A percentile compares a stretch with the other conserved stretches of the same genome.
Conservation (phyloP, 768 basidiomycete species). For the Mycena epipterygia region DNA sequence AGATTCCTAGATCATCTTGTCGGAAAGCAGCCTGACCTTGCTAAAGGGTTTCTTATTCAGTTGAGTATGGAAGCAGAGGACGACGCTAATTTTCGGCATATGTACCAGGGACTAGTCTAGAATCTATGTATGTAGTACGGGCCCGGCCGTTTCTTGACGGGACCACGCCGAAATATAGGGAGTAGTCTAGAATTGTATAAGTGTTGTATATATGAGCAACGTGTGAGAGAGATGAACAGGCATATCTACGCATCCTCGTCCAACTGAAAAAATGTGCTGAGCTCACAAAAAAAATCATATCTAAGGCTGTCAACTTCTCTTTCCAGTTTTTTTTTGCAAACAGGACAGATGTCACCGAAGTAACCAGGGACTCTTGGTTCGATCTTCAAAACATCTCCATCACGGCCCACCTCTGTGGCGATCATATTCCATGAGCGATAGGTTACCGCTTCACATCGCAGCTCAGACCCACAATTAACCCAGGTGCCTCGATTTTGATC, state of each 20-base stretch:
- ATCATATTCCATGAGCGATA: neutral
- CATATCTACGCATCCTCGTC: too few species aligned
- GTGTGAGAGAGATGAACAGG: too few species aligned
- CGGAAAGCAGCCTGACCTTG: conserved; percentile 34
- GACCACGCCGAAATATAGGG: too few species aligned
- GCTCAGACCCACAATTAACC: neutral
- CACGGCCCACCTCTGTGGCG: neutral
- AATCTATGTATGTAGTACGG: too few species aligned
- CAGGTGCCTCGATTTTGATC: neutral
- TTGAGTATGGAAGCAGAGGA: conserved; percentile 36
- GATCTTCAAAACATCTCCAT: conserved; percentile 1
- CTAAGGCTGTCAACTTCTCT: neutral
- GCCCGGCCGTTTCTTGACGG: too few species aligned
- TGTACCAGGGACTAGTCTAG: conserved; percentile 41
- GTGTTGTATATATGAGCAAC: too few species aligned
- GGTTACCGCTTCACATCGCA: neutral
- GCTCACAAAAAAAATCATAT: neutral
- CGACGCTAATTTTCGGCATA: conserved; percentile 46
- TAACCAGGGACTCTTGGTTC: neutral
- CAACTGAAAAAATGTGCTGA: conserved; percentile 1
- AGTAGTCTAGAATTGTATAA: too few species aligned
- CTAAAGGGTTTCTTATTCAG: conserved; percentile 38
- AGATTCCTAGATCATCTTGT: conserved; percentile 51
- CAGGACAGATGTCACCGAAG: neutral
- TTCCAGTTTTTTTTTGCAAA: neutral